Conservation (phyloP, 2,329 filamentous ascomycete genomes). For the Ceratocystis eucalypticola region DNA sequence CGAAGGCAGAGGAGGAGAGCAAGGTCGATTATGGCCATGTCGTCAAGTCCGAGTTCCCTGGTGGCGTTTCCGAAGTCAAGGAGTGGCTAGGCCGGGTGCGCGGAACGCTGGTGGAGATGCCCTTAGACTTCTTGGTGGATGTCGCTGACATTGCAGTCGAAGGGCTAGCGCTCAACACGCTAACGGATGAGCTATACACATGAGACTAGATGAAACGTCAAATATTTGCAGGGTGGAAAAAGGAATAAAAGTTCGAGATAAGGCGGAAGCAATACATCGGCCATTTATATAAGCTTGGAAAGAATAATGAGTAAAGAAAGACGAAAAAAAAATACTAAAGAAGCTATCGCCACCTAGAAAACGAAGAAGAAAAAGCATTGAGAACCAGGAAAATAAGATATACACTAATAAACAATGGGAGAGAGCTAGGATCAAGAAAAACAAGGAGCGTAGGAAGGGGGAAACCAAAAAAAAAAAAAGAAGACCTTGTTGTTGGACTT, state of each 20-base stretch:
- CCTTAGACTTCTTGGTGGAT: conserved; percentile 70
- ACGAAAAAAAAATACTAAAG: too few species aligned
- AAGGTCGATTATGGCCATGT: conserved; percentile 79
- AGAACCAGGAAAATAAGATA: too few species aligned
- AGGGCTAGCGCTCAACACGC: conserved; percentile 55
- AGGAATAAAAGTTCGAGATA: background rate
- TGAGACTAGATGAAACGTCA: conserved; percentile 21
- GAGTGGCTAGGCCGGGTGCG: conserved; percentile 51
- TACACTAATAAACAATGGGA: too few species aligned
- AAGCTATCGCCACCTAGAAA: too few species aligned
- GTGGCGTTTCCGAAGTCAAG: conserved; percentile 61
- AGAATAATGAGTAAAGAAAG: too few species aligned
- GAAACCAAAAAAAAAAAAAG: background rate
- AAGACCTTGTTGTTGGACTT: background rate
- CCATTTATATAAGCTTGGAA: too few species aligned
- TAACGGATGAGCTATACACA: conserved; percentile 64
- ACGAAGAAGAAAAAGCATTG: too few species aligned
- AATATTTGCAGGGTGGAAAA: background rate
- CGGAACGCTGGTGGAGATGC: conserved; percentile 77
- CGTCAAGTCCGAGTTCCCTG: conserved; percentile 61
- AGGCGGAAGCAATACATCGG: background rate
- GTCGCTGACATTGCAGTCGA: conserved; percentile 74
- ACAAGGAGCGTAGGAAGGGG: background rate
- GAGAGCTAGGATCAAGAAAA: too few species aligned
- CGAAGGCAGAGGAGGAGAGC: conserved; percentile 34